phyloP scores from a whole-genome alignment of 139 green algal species.

The Volvox africanus region DNA sequence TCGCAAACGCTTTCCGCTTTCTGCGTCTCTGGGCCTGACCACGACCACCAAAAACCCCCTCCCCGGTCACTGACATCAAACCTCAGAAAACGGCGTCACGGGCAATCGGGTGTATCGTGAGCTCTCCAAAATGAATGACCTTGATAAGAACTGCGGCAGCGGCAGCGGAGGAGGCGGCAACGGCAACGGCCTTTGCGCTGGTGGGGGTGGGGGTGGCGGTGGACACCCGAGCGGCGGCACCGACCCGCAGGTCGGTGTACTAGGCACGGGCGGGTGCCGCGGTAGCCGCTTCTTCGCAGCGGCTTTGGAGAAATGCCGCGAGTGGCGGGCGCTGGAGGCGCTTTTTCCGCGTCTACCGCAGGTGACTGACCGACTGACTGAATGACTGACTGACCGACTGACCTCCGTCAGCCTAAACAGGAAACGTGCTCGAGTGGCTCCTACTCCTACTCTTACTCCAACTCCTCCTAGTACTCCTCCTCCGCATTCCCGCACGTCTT shows the following conservation, averaged over 20 bases:
- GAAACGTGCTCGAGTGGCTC: background rate
- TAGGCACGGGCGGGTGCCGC: background rate
- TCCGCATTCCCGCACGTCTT: background rate
- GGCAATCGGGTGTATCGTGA: slow-evolving; percentile 19
- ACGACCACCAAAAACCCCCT: background rate
- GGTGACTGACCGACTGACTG: background rate
- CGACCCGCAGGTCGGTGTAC: background rate
- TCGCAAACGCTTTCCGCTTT: no score
- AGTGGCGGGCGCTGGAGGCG: slow-evolving; percentile 28
- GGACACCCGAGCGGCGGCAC: no score
- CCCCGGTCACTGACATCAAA: background rate
- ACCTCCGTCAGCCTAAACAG: background rate
- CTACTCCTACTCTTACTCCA: background rate
- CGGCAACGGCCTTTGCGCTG: background rate
- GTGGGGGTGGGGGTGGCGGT: background rate
- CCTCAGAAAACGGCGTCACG: slow-evolving; percentile 10
- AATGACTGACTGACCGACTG: background rate
- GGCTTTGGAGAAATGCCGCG: background rate
- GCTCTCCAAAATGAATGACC: slow-evolving; percentile 23
- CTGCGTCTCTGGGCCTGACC: no score
- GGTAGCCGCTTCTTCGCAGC: background rate
- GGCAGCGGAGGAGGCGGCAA: background rate
- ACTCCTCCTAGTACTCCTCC: no score
- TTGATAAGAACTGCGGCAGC: background rate
- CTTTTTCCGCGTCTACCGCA: background rate